These are phyloP conservation scores for Fistulinella cinereoalba DNA, from an alignment of 1,284 basidiomycete genomes.

Conservation along the genomic window DNA sequence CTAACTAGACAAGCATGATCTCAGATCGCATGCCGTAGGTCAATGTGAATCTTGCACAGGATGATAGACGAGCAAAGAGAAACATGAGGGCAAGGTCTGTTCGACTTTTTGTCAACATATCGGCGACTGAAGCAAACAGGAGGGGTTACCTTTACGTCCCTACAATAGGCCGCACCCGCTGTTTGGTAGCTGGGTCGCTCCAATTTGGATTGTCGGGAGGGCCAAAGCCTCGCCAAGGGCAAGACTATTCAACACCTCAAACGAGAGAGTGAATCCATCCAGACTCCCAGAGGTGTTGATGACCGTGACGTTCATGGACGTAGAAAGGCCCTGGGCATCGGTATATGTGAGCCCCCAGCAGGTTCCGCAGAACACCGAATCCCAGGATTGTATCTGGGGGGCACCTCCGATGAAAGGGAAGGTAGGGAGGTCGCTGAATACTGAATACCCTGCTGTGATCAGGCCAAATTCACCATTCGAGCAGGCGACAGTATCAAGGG, in stretches of 20 bases:
- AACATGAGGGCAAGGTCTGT: too few species aligned
- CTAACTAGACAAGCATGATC: too few species aligned
- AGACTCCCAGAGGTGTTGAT: background rate
- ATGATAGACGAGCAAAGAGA: too few species aligned
- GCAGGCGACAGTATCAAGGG: slow-evolving; percentile 44
- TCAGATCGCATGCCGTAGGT: too few species aligned
- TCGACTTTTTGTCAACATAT: too few species aligned
- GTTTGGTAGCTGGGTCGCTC: background rate
- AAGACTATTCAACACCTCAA: background rate
- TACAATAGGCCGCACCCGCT: background rate
- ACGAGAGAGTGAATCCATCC: slow-evolving; percentile 5
- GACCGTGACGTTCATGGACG: slow-evolving; percentile 24
- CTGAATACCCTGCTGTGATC: slow-evolving; percentile 39
- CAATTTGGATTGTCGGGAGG: background rate
- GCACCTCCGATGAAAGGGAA: slow-evolving; percentile 52
- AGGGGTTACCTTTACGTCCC: too few species aligned
- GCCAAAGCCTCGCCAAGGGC: background rate
- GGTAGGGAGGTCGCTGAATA: slow-evolving; percentile 44
- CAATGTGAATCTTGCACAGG: too few species aligned
- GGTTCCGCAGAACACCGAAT: slow-evolving; percentile 22
- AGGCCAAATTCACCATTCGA: slow-evolving; percentile 44
- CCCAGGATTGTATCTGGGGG: slow-evolving; percentile 29
- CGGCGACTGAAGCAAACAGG: too few species aligned
- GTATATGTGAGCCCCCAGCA: slow-evolving; percentile 37
- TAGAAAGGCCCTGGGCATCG: slow-evolving; percentile 12